A percentile compares a stretch with the other conserved stretches of the same genome.
Evolutionary conservation across 768 basidiomycete species (phyloP).

Genomic region (Plicaturopsis crispa): DNA sequence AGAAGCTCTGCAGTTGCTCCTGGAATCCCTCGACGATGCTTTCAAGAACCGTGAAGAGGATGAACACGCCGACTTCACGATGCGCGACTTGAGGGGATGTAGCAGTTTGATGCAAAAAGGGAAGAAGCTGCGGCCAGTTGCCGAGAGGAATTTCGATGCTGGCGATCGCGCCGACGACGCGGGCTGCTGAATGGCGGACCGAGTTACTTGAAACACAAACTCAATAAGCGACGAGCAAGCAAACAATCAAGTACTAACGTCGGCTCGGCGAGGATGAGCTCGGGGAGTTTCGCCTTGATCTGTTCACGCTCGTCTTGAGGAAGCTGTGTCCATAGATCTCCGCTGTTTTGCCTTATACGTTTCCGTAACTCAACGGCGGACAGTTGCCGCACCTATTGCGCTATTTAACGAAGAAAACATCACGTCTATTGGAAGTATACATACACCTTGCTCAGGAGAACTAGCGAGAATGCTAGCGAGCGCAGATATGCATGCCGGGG

Average conservation of each 20-base stretch:
- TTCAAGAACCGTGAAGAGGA: conserved; percentile 87
- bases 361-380: conserved; percentile 96
- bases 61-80: conserved; percentile 88
- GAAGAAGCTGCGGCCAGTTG: conserved; percentile 82
- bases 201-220: conserved; percentile 50
- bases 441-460: conserved; percentile 76
- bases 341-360: conserved; percentile 74
- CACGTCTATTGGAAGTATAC: conserved; percentile 25
- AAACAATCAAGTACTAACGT: conserved; percentile 41
- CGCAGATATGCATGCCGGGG: conserved; percentile 83
- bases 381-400: conserved; percentile 81
- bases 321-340: conserved; percentile 74
- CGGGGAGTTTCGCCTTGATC: conserved; percentile 80
- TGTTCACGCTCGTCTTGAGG: conserved; percentile 61
- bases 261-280: conserved; percentile 68
- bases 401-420: conserved; percentile 2
- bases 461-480: conserved; percentile 81
- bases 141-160: conserved; percentile 74
- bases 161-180: conserved; percentile 90
- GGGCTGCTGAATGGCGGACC: conserved; percentile 88
- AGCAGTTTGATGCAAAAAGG: conserved; percentile 78
- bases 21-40: conserved; percentile 87
- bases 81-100: conserved; percentile 60
- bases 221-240: conserved; percentile 7
- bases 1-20: conserved; percentile 63